Evolutionary conservation across 2,329 filamentous ascomycete genomes (phyloP).

Genomic region (Monilinia fructicola): DNA sequence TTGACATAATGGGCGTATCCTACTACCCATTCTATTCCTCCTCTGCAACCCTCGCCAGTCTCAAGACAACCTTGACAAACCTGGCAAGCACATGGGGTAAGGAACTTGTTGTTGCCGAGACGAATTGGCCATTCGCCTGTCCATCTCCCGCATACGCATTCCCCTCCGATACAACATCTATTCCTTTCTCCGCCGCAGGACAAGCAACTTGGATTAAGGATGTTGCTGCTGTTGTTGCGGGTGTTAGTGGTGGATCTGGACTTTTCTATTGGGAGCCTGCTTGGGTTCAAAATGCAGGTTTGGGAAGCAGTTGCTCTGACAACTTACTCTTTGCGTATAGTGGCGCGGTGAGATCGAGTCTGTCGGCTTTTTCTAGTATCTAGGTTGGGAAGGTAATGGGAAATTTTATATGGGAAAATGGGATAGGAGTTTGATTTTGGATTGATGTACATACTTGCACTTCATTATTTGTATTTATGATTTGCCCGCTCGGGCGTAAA

Average conservation of each 20-base stretch:
- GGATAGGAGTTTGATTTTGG: not conserved
- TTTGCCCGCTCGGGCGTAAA: no score
- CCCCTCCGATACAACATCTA: slow-evolving; percentile 57
- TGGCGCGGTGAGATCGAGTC: slow-evolving; percentile 55
- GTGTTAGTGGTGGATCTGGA: slow-evolving; percentile 55
- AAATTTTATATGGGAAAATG: not conserved
- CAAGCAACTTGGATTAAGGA: slow-evolving; percentile 62
- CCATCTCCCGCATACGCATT: slow-evolving; percentile 58
- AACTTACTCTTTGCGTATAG: slow-evolving; percentile 61
- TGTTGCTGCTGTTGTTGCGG: slow-evolving; percentile 56
- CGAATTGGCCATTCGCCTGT: slow-evolving; percentile 67
- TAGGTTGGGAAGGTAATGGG: not conserved
- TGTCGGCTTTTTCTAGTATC: slow-evolving; percentile 50
- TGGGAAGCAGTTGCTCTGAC: slow-evolving; percentile 65
- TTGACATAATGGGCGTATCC: slow-evolving; percentile 70
- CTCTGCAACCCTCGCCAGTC: slow-evolving; percentile 56
- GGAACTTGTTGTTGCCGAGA: slow-evolving; percentile 67
- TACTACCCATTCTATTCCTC: slow-evolving; percentile 72
- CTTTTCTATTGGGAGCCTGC: slow-evolving; percentile 75
- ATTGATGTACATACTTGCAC: slow-evolving; percentile 2
- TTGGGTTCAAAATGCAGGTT: slow-evolving; percentile 63
- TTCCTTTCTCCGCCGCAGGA: slow-evolving; percentile 62
- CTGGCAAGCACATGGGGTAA: slow-evolving; percentile 64
- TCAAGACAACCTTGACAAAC: slow-evolving; percentile 56
- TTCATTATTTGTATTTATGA: slow-evolving; percentile 1